Evolutionary conservation across 2,329 filamentous ascomycete species (phyloP).

Genomic region (Sporothrix protearum): DNA sequence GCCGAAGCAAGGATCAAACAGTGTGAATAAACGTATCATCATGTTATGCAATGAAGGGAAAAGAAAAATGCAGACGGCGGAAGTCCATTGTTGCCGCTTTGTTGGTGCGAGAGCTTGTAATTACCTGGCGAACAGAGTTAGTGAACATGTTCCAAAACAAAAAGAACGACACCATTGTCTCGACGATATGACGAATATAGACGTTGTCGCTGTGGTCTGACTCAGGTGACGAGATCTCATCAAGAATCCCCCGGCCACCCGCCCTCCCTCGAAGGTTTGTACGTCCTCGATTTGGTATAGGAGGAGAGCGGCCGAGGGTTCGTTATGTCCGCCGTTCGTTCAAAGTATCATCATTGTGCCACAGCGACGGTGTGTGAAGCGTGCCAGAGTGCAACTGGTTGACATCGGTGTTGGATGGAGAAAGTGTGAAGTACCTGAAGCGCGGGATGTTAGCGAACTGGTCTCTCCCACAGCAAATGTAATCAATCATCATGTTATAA

Average conservation of each 20-base stretch:
- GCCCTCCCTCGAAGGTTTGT: constrained; percentile 57
- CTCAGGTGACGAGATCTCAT: constrained; percentile 66
- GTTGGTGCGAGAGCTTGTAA: not conserved
- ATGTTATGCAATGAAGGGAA: constrained; percentile 33
- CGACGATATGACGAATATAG: not conserved
- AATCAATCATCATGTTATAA: not conserved
- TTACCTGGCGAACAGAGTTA: constrained; percentile 35
- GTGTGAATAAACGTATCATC: constrained; percentile 59
- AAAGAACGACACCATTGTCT: constrained; percentile 24
- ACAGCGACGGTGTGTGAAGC: constrained; percentile 17
- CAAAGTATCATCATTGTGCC: constrained; percentile 58
- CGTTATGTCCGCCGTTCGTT: constrained; percentile 69
- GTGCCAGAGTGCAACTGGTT: constrained; percentile 33
- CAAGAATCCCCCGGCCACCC: constrained; percentile 51
- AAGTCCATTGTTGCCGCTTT: not conserved
- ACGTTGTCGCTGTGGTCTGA: constrained; percentile 11
- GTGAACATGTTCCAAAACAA: constrained; percentile 22
- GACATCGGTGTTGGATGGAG: not conserved
- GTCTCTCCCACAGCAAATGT: constrained; percentile 12
- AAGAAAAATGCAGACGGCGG: not conserved
- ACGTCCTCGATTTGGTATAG: constrained; percentile 55
- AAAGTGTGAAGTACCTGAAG: constrained; percentile 25
- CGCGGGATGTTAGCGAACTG: constrained; percentile 26
- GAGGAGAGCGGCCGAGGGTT: constrained; percentile 46
- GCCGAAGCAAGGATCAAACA: constrained; percentile 51